Percentiles rank a stretch among this genome's conserved stretches.
These are phyloP conservation scores for Osmanthus fragrans DNA, from an alignment of 257 asterid genomes.

Conservation along the genomic window DNA sequence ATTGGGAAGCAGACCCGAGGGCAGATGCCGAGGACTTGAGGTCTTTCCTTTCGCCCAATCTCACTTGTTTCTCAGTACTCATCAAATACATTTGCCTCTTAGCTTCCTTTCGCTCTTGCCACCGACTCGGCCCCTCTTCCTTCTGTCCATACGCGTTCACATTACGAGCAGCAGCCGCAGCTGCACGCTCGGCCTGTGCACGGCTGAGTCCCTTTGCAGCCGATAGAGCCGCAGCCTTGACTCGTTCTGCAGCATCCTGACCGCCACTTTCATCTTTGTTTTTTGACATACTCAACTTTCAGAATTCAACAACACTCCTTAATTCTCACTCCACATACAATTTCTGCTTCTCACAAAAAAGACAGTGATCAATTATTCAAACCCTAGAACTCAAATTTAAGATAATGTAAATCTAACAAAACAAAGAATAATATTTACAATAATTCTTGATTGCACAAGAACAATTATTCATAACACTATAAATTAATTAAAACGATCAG, in stretches of 20 bases:
- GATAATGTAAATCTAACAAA: no score
- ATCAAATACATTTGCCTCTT: conserved; percentile 93
- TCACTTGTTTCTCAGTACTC: conserved; percentile 95
- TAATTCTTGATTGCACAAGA: neutral
- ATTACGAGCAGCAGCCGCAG: conserved; percentile 86
- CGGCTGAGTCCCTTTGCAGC: conserved; percentile 99
- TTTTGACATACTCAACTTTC: conserved; percentile 49
- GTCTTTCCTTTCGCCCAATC: conserved; percentile 86
- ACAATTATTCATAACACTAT: neutral
- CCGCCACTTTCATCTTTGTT: conserved; percentile 69
- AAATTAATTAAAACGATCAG: neutral
- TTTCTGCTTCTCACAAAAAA: neutral
- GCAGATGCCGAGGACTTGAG: conserved; percentile 44
- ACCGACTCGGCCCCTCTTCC: conserved; percentile 98
- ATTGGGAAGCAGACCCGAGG: conserved; percentile 60
- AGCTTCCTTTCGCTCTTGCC: conserved; percentile 99
- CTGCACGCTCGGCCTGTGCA: conserved; percentile 98
- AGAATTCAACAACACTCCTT: neutral
- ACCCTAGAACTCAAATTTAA: neutral
- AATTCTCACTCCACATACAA: neutral
- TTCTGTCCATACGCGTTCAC: conserved; percentile 98
- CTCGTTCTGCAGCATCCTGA: conserved; percentile 76
- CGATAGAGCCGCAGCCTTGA: conserved; percentile 81
- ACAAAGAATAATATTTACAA: no score
- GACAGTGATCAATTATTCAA: no score